Base-by-base conservation (phyloP, 805 yeast genomes). In the Priceomyces medius region DNA sequence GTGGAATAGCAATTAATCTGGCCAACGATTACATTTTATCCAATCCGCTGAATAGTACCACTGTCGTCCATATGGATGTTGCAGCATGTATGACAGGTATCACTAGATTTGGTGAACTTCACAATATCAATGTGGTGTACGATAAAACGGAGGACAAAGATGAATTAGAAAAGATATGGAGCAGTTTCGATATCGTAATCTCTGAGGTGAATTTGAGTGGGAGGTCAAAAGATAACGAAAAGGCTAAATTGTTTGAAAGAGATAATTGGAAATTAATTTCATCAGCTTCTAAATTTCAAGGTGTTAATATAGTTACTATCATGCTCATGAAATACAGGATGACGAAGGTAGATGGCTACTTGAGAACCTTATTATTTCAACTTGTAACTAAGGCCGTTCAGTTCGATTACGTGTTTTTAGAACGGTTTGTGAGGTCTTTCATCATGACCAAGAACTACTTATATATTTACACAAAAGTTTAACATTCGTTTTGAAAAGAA, bases 71-170 rank as follows among this genome's bases (percentile, higher is more conserved):
- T 59, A 64, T 88, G 65, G 95, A 86, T 53, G 82, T 83, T 2
- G 78, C 85, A 0, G 75, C 91, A 0, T 87, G 96, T 54, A 88
- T 88, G 93, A 80, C 91, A 1, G 98, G 98, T 7, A 83, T 81
- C 3, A 77, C 90, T 2, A 70, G 79, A 39, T 91, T 91, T 64
- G 83, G 83, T 0, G 83, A 89, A 54, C 49, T 85, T 3, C 73
- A 77, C 37, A 52, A 49, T 34, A 31, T 31, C 9, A 13, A 36
- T 1, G 50, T 64, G 5, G 47, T 44, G n/a, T 91, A 88, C 55
- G 97, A 91, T 60, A 88, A 84, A 55, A 78, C 93, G 0, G 97
- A 91, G 56, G 67, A 73, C 37, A 47, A 47, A 2, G 53, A 48
- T 0, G 59, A 48, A 3, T 58, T 85, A 34, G 35, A 44, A 3